Base-by-base conservation (phyloP, 495 filamentous ascomycete species). In the Hyaloscypha hepaticicola region DNA sequence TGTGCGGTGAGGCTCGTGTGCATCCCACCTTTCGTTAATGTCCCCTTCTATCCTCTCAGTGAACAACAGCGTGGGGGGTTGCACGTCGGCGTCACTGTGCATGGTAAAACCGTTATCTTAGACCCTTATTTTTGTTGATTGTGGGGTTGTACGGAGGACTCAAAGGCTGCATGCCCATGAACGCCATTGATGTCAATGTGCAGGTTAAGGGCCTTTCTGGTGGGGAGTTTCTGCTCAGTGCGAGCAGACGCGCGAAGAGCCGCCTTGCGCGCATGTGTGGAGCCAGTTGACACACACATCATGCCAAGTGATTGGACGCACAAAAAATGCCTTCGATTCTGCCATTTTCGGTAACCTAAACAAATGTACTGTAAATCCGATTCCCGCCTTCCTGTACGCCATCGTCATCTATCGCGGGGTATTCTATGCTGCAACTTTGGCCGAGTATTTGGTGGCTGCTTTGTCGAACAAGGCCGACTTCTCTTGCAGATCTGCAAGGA, bases 391-490 rank as follows among this genome's bases (percentile, higher is more conserved):
- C 66, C 61, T 33, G 16, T 51, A 67, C 65, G 68, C 68, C 68
- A 56, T 48, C n/a, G 6, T 56, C 27, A 57, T 61, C 22, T 61
- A 60, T 65, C 49, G 48, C 27, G 28, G 49, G 58, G 34, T 60
- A 59, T 63, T 57, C 61, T 61, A 50, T 64, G 64, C 63, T 25
- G 60, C 56, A 28, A 88, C 87, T 76, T 88, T 92, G 12, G 90
- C 82, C 52, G 86, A 82, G 74, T 90, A 94, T 75, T 92, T 95
- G 3, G 82, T 78, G 5, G 91, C 90, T 5, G 90, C 89, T 64
- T 85, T 86, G 73, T 95, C 92, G 71, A 96, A 96, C 59, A 89
- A 72, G 16, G 79, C 85, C 71, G 83, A 87, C 84, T 93, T 96
- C 77, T 91, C 89, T 60, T 86, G 78, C 38, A 93, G 71, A 66